These are phyloP conservation scores for Anthracocystis setariae DNA, from an alignment of 1,284 basidiomycete species.

Conservation along the genomic window DNA sequence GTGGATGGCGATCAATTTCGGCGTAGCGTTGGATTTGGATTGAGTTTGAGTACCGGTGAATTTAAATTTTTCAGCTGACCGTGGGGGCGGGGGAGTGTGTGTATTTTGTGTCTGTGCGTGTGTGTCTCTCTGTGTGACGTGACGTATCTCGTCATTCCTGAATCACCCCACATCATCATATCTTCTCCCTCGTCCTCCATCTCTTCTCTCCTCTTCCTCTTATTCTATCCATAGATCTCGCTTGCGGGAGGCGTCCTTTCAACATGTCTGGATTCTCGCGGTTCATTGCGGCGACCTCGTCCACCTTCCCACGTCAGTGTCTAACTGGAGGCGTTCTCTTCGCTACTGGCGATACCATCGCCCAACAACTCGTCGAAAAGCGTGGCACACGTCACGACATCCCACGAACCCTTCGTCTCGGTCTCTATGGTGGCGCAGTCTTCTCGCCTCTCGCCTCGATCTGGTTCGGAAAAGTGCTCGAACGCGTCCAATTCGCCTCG, in stretches of 20 bases:
- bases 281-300: slow-evolving; percentile 52
- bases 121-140: no score
- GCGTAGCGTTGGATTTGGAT: no score
- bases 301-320: slow-evolving; percentile 58
- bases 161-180: no score
- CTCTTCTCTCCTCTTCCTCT: background rate
- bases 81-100: no score
- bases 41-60: no score
- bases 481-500: slow-evolving; percentile 39
- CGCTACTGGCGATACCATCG: slow-evolving; percentile 58
- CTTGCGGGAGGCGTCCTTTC: background rate
- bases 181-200: background rate
- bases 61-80: no score
- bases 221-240: background rate
- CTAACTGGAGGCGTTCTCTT: slow-evolving; percentile 53
- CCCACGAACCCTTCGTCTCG: slow-evolving; percentile 43
- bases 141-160: no score
- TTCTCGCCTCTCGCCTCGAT: slow-evolving; percentile 54
- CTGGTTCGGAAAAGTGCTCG: slow-evolving; percentile 56
- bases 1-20: no score
- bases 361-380: slow-evolving; percentile 58
- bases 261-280: slow-evolving; percentile 45
- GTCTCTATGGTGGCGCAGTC: slow-evolving; percentile 56
- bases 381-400: slow-evolving; percentile 40
- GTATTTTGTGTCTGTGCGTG: no score